phyloP scores from a whole-genome alignment of 2,329 filamentous ascomycete genomes.

The Phialemoniopsis sp. region DNA sequence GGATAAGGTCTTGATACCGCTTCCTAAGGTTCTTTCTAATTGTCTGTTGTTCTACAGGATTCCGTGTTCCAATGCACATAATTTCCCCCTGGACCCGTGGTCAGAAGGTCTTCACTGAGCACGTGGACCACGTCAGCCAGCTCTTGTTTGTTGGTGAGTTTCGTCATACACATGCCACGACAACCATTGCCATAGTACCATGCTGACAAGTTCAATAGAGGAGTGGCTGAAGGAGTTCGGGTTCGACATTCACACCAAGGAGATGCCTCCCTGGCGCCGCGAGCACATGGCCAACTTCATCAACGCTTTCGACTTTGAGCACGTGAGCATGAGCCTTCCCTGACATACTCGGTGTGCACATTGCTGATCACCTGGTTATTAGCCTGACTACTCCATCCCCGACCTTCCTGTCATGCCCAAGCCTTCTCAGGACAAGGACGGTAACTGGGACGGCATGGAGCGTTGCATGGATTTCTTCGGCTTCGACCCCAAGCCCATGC shows the following conservation, averaged over 20 bases:
- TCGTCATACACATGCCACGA: no score
- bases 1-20: no score
- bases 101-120: constrained; percentile 41
- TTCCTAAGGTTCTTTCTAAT: no score
- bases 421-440: constrained; percentile 14
- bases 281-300: constrained; percentile 16
- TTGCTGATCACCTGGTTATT: no score
- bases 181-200: no score
- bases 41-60: constrained; percentile 7
- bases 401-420: no score
- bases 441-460: constrained; percentile 39
- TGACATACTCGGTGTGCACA: no score
- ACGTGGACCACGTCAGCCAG: constrained; percentile 43
- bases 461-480: constrained; percentile 35
- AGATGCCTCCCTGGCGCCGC: constrained; percentile 23
- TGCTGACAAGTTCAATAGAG: constrained; percentile 17
- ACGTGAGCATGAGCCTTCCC: constrained; percentile 8
- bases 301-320: constrained; percentile 28
- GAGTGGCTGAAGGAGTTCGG: constrained; percentile 42
- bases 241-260: constrained; percentile 23
- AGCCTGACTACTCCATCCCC: no score
- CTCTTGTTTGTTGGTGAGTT: constrained; percentile 32
- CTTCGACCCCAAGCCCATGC: constrained; percentile 35
- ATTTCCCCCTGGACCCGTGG: constrained; percentile 46
- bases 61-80: constrained; percentile 43